Percentiles rank a stretch among this genome's conserved stretches.
Conservation (phyloP, 1,139 yeast genomes). For the Saccharomyces hybrid region DNA sequence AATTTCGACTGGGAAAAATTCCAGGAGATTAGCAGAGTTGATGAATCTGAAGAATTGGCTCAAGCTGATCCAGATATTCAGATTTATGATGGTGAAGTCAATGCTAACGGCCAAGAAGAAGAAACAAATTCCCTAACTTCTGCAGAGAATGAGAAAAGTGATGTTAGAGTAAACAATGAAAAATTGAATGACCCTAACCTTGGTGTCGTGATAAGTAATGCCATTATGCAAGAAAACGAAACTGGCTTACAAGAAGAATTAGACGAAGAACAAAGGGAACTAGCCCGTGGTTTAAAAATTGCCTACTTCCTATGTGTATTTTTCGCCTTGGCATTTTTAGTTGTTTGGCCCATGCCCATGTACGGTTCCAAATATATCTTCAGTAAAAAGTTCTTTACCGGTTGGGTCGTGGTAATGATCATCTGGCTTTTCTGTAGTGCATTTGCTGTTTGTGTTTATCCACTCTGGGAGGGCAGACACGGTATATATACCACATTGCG, state of each 20-base stretch:
- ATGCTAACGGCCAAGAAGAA: conserved; percentile 5
- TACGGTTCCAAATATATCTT: conserved; percentile 68
- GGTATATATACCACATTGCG: conserved; percentile 56
- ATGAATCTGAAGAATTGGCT: conserved; percentile 55
- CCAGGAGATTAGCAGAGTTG: conserved; percentile 51
- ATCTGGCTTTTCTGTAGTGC: conserved; percentile 61
- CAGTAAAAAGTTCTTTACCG: conserved; percentile 65
- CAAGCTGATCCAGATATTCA: conserved; percentile 6
- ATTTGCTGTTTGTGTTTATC: conserved; percentile 50
- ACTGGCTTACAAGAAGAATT: conserved; percentile 32
- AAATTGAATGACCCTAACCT: conserved; percentile 32
- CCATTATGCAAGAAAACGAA: conserved; percentile 8
- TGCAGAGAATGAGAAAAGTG: conserved; percentile 15
- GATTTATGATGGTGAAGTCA: conserved; percentile 31
- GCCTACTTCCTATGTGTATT: conserved; percentile 50
- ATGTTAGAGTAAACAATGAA: conserved; percentile 35
- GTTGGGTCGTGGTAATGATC: conserved; percentile 71
- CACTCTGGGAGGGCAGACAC: conserved; percentile 58
- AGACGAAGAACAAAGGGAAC: conserved; percentile 39
- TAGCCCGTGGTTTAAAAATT: conserved; percentile 45
- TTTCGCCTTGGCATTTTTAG: conserved; percentile 51
- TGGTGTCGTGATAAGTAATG: conserved; percentile 3
- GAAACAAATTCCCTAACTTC: conserved; percentile 18
- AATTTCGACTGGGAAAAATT: conserved; percentile 66
- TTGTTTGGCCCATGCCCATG: conserved; percentile 87